Conservation (phyloP, 306 rosid species). For the Herpetospermum pedunculosum region DNA sequence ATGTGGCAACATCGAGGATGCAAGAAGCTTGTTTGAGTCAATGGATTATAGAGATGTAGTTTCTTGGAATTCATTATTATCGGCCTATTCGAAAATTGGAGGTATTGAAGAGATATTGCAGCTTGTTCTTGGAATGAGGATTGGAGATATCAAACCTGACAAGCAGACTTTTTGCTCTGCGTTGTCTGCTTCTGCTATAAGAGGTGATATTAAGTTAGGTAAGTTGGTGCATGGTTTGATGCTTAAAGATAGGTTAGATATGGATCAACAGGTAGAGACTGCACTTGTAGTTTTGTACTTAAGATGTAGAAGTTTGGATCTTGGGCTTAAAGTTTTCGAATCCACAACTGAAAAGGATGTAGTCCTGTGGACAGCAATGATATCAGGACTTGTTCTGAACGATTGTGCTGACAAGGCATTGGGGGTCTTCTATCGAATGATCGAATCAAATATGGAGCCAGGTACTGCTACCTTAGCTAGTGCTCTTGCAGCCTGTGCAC, state of each 20-base stretch:
- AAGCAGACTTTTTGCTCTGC: conserved; percentile 9
- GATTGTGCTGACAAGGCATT: conserved; percentile 9
- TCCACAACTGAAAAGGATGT: neutral
- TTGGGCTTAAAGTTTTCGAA: neutral
- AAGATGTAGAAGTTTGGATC: neutral
- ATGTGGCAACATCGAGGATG: conserved; percentile 9
- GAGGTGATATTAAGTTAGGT: conserved; percentile 2
- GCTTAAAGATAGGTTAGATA: neutral
- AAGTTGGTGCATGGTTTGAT: conserved; percentile 11
- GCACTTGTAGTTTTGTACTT: conserved; percentile 10
- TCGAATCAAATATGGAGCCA: conserved; percentile 1
- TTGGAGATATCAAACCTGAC: conserved; percentile 5
- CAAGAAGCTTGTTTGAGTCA: conserved; percentile 11
- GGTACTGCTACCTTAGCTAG: conserved; percentile 10
- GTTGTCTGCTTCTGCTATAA: conserved; percentile 8
- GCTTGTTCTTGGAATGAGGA: conserved; percentile 5
- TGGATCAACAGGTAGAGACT: conserved; percentile 12
- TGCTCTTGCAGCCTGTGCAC: conserved; percentile 17
- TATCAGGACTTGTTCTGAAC: conserved; percentile 15
- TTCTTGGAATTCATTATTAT: conserved; percentile 12
- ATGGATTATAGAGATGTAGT: conserved; percentile 12
- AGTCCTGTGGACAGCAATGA: conserved; percentile 16
- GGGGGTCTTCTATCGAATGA: conserved; percentile 10
- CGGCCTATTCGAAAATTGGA: conserved; percentile 4
- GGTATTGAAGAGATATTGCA: conserved; percentile 5